phyloP scores from a whole-genome alignment of 1,284 basidiomycete genomes.

The Ceratobasidium sp. region DNA sequence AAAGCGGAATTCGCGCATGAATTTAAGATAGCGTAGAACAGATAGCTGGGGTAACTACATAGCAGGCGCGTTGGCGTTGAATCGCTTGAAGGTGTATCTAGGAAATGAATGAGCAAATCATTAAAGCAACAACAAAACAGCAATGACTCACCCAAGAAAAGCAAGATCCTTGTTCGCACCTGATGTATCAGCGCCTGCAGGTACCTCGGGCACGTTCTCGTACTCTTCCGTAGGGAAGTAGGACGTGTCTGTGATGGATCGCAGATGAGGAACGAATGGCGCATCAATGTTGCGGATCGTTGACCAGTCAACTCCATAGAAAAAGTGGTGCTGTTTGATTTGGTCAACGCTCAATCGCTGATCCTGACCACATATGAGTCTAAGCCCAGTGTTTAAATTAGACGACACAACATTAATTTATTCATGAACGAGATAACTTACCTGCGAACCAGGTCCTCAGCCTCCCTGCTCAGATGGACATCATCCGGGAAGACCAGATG shows the following conservation, averaged over 20 bases:
- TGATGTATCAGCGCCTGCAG: constrained; percentile 67
- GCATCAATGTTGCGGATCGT: constrained; percentile 92
- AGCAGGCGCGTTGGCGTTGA: constrained; percentile 52
- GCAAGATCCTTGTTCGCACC: constrained; percentile 87
- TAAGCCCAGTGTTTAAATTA: neutral
- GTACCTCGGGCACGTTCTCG: constrained; percentile 77
- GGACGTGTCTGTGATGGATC: constrained; percentile 91
- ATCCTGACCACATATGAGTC: constrained; percentile 84
- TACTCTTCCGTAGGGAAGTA: constrained; percentile 99
- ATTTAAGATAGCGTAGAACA: constrained; percentile 20
- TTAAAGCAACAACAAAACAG: neutral
- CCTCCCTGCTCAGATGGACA: constrained; percentile 91
- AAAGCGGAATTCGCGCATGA: neutral
- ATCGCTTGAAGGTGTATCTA: constrained; percentile 85
- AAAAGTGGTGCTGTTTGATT: constrained; percentile 95
- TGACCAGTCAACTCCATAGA: constrained; percentile 95
- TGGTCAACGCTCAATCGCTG: constrained; percentile 82
- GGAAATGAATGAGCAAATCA: neutral
- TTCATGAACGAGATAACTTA: constrained; percentile 52
- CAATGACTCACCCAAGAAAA: constrained; percentile 78
- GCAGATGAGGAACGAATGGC: constrained; percentile 92
- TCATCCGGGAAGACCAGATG: constrained; percentile 96
- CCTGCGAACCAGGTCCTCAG: constrained; percentile 89
- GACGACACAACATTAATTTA: neutral
- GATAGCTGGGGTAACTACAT: constrained; percentile 29